A percentile compares a stretch with the other conserved stretches of the same genome.
These are phyloP conservation scores for Capsicum chinense DNA, from an alignment of 257 asterid genomes.

Conservation along the genomic window DNA sequence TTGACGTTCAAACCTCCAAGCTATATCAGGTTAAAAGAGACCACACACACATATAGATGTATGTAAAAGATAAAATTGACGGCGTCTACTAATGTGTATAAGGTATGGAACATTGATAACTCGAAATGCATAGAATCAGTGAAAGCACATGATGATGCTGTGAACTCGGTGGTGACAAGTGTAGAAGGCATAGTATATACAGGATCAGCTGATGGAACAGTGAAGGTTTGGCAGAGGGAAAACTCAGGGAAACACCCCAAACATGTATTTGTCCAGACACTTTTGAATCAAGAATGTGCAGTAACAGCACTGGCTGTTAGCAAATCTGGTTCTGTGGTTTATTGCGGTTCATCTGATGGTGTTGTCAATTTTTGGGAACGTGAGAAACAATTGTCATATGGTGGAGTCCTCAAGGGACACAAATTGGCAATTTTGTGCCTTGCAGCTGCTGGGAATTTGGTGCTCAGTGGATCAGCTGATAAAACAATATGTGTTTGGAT, in stretches of 20 bases:
- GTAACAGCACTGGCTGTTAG: constrained; percentile 60
- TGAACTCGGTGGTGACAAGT: constrained; percentile 54
- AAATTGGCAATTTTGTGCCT: constrained; percentile 66
- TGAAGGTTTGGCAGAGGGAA: constrained; percentile 61
- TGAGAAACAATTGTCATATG: constrained; percentile 43
- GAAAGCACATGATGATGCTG: constrained; percentile 65
- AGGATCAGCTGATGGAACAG: constrained; percentile 75
- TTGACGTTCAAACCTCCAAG: too few relatives aligned
- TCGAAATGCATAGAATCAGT: constrained; percentile 63
- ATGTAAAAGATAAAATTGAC: too few relatives aligned
- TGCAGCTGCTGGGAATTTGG: constrained; percentile 51
- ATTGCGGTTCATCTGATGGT: constrained; percentile 69
- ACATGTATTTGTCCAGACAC: constrained; percentile 45
- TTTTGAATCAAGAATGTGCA: constrained; percentile 55
- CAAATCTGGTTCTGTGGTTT: constrained; percentile 43
- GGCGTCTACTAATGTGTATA: background rate
- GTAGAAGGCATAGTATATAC: constrained; percentile 51
- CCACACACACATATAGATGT: too few relatives aligned
- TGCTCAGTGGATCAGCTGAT: constrained; percentile 67
- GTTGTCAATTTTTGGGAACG: constrained; percentile 62
- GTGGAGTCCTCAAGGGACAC: constrained; percentile 66
- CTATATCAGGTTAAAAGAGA: too few relatives aligned
- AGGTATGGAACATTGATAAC: constrained; percentile 49
- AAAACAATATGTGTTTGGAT: constrained; percentile 66
- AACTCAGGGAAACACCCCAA: constrained; percentile 34